These are phyloP conservation scores for Oryza officinalis DNA, from an alignment of 176 grass and related monocot genomes.

Conservation along the genomic window DNA sequence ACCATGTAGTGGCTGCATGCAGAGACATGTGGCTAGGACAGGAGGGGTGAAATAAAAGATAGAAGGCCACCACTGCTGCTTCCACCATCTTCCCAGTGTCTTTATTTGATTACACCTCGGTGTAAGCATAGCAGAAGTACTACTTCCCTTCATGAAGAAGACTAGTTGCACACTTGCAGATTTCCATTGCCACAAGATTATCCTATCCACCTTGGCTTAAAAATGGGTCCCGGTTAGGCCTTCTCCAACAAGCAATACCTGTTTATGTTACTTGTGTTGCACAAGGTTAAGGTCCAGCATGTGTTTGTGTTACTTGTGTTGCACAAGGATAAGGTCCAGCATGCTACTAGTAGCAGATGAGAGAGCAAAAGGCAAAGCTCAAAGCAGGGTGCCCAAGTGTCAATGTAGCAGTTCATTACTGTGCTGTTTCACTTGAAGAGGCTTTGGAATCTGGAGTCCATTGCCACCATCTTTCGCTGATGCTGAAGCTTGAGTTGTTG, in stretches of 20 bases:
- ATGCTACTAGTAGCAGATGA: not conserved
- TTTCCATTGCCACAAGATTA: not conserved
- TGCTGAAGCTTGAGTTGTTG: constrained; percentile 28
- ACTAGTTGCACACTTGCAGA: not conserved
- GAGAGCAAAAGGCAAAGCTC: constrained; percentile 26
- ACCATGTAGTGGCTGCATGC: constrained; percentile 30
- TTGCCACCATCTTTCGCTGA: constrained; percentile 23
- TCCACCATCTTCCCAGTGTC: constrained; percentile 13
- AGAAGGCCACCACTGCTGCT: constrained; percentile 26
- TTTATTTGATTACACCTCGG: constrained; percentile 10
- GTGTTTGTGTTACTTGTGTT: not conserved
- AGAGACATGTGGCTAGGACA: constrained; percentile 39
- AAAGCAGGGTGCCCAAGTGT: constrained; percentile 1
- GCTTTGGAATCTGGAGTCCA: constrained; percentile 26
- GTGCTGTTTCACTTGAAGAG: constrained; percentile 32
- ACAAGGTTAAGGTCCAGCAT: not conserved
- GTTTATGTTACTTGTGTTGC: not conserved
- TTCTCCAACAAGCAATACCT: constrained; percentile 18
- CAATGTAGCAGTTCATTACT: constrained; percentile 15
- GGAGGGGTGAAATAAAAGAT: constrained; percentile 29
- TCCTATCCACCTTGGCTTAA: not conserved
- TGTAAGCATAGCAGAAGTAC: constrained; percentile 25
- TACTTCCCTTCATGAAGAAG: not conserved
- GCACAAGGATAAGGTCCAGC: not conserved
- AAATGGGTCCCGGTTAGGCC: not conserved